Evolutionary conservation across 2,329 filamentous ascomycete genomes (phyloP).

Genomic region (Diaporthe australafricana): DNA sequence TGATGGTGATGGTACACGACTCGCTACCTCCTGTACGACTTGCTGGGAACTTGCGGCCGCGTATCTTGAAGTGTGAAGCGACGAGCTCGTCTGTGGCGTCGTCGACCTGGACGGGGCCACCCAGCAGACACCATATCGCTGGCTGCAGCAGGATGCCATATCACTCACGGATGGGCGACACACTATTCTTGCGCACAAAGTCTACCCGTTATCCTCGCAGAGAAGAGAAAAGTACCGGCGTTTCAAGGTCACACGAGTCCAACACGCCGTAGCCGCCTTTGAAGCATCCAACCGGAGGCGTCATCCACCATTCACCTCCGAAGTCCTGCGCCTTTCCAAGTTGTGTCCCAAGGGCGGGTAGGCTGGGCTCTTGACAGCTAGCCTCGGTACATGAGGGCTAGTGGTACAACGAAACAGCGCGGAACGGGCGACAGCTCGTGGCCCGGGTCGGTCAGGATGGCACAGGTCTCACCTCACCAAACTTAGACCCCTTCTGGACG

Average conservation of each 20-base stretch:
- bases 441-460: slow-evolving; percentile 30
- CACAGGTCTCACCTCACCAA: slow-evolving; percentile 32
- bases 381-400: slow-evolving; percentile 34
- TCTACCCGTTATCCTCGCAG: slow-evolving; percentile 2
- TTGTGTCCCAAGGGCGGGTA: slow-evolving; percentile 13
- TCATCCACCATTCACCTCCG: background rate
- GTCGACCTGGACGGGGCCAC: background rate
- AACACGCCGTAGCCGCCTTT: slow-evolving; percentile 17
- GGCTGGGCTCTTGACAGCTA: slow-evolving; percentile 19
- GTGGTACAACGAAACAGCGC: slow-evolving; percentile 29
- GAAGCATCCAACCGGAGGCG: slow-evolving; percentile 25
- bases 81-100: slow-evolving; percentile 23
- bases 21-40: slow-evolving; percentile 33
- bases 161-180: slow-evolving; percentile 16
- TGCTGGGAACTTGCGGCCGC: slow-evolving; percentile 16
- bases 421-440: slow-evolving; percentile 30
- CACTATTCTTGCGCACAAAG: slow-evolving; percentile 6
- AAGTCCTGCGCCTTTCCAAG: slow-evolving; percentile 19
- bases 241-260: slow-evolving; percentile 24
- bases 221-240: slow-evolving; percentile 22
- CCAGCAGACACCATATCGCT: background rate
- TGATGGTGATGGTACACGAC: slow-evolving; percentile 15
- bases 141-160: slow-evolving; percentile 19
- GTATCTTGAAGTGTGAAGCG: slow-evolving; percentile 5
- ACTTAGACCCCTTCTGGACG: slow-evolving; percentile 22